Conservation (phyloP, 306 rosid genomes). For the Cyclanthera cordifolia region DNA sequence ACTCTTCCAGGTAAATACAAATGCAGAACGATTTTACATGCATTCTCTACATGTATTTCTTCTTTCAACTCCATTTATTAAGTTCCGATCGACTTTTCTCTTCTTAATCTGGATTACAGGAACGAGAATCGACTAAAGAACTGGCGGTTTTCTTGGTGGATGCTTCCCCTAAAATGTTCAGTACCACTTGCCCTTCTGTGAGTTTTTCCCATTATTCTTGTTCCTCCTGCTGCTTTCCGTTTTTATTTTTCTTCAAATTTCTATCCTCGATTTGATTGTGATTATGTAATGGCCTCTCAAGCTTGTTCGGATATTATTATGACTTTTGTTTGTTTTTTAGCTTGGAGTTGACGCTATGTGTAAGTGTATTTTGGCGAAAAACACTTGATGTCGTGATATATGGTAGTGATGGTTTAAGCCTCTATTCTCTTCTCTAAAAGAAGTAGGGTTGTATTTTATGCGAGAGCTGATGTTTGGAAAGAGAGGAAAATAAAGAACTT, state of each 20-base stretch:
- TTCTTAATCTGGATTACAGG: conserved; percentile 21
- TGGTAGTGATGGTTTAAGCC: neutral
- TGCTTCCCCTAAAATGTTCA: conserved; percentile 89
- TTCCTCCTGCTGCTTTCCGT: neutral
- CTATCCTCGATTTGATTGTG: neutral
- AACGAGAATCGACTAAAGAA: conserved; percentile 52
- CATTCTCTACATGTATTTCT: neutral
- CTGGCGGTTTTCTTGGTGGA: conserved; percentile 63
- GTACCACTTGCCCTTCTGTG: conserved; percentile 35
- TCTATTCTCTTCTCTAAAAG: neutral
- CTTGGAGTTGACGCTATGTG: too few relatives aligned
- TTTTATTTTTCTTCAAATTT: neutral
- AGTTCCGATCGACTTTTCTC: neutral
- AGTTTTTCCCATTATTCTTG: conserved; percentile 12
- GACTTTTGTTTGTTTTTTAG: too few relatives aligned
- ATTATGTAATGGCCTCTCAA: neutral
- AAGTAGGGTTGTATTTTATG: neutral
- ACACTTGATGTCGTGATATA: neutral
- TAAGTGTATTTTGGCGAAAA: neutral
- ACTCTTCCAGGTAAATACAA: conserved; percentile 22
- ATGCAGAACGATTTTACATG: neutral
- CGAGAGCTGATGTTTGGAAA: neutral
- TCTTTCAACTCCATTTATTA: neutral
- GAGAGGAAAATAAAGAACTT: neutral
- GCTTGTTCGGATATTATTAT: neutral